Percentiles rank a stretch among this genome's conserved stretches.
Evolutionary conservation across 305 asterid species (phyloP).

Genomic region (Fraxinus latifolia): DNA sequence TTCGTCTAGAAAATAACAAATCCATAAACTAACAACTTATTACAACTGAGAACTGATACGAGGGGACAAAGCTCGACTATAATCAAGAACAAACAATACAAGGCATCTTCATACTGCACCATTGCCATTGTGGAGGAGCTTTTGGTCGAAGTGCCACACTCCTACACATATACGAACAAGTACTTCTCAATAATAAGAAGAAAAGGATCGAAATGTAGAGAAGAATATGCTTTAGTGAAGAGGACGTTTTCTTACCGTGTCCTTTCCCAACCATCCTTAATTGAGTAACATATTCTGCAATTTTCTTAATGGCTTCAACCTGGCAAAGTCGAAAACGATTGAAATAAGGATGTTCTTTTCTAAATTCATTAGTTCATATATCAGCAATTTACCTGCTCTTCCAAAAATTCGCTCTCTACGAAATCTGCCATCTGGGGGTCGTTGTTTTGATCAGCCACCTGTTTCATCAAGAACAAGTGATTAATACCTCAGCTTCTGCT

Average conservation of each 20-base stretch:
- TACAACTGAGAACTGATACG: neutral
- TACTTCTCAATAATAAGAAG: neutral
- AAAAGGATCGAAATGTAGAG: neutral
- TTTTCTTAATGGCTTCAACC: slow-evolving; percentile 76
- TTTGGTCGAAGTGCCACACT: slow-evolving; percentile 87
- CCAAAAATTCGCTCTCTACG: slow-evolving; percentile 69
- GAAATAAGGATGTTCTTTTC: neutral
- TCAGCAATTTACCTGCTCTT: slow-evolving; percentile 57
- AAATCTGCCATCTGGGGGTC: slow-evolving; percentile 73
- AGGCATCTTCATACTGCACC: slow-evolving; percentile 29
- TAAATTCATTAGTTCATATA: neutral
- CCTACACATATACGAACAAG: slow-evolving; percentile 40
- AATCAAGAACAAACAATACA: neutral
- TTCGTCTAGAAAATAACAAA: neutral
- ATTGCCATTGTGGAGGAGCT: slow-evolving; percentile 49
- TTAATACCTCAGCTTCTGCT: neutral
- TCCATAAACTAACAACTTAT: neutral
- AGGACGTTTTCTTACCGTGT: slow-evolving; percentile 48
- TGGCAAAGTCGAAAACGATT: slow-evolving; percentile 21
- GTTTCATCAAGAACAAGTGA: slow-evolving; percentile 11
- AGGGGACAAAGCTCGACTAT: neutral
- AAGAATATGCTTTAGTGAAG: neutral
- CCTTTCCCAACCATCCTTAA: slow-evolving; percentile 90
- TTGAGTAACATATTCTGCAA: slow-evolving; percentile 71
- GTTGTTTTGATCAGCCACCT: slow-evolving; percentile 63